Evolutionary conservation across 805 yeast species (phyloP), one percentile per base, ranked within the genome.

Genomic region (Barnettozyma populi): DNA sequence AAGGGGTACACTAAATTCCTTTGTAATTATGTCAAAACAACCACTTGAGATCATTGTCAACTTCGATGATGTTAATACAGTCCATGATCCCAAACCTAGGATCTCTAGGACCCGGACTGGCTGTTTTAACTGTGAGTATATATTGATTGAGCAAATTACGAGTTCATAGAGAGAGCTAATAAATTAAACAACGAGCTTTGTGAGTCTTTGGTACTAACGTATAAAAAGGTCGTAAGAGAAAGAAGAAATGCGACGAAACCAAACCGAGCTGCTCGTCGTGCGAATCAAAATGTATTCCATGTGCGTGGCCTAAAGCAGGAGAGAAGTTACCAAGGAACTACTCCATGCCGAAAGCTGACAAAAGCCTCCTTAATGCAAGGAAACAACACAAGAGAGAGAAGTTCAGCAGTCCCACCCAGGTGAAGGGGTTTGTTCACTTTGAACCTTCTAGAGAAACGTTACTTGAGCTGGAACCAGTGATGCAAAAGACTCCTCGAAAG

Each of bases 231-330:
- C 71, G 86, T 38, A 76, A 75, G 57, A 71, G 85, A 56, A 80
- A 81, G 68, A 73, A 81, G 69, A 81, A 80, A 68, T 81, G 86
- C 62, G 82, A 78, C 53, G 82, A 79, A 55, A 63, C 59, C 19
- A 71, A 63, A 45, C 74, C 75, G 7, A 54, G 56, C 48, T 70
- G 75, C 50, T 62, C 67, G 9, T 71, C 70, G 41, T 77, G 82
- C 54, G 43, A 58, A 10, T 50, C 61, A 7, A 71, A 72, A 51
- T 49, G 57, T 18, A 49, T 60, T 55, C 61, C 38, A 46, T 70
- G 56, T 46, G 49, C 51, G 1, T 58, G 64, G 62, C 64, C 64
- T 6, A 43, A 46, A 10, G 46, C 50, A 5, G 48, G 45, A 4
- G 55, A 59, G 46, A 45, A 45, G 14, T 25, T 56, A 38, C 61